phyloP scores from a whole-genome alignment of 331 rosid genomes.

The Cucumis variabilis region DNA sequence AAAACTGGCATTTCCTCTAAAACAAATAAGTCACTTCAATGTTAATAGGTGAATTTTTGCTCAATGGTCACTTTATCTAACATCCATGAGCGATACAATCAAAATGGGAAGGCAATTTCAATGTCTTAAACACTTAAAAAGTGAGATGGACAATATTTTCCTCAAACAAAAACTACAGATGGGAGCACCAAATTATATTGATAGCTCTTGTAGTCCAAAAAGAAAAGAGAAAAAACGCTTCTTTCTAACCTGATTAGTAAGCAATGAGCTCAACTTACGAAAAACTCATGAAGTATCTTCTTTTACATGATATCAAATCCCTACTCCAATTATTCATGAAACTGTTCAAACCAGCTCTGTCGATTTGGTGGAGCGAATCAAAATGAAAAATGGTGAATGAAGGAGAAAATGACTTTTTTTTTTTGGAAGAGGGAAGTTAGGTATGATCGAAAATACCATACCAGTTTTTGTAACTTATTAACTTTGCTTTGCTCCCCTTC shows the following conservation, averaged over 20 bases:
- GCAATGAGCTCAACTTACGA: neutral
- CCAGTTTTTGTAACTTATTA: too few species aligned
- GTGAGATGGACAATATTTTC: slow-evolving; percentile 52
- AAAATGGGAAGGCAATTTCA: slow-evolving; percentile 40
- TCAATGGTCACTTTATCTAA: slow-evolving; percentile 38
- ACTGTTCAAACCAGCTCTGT: neutral
- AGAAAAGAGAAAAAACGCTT: neutral
- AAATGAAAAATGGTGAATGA: neutral
- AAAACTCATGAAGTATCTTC: neutral
- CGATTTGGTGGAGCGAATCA: neutral
- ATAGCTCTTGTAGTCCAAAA: neutral
- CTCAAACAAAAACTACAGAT: slow-evolving; percentile 57
- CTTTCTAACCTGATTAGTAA: neutral
- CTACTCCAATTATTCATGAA: neutral
- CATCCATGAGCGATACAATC: slow-evolving; percentile 48
- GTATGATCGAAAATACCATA: too few species aligned
- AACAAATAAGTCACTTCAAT: neutral
- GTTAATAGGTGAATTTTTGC: neutral
- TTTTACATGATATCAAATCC: neutral
- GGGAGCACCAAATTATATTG: slow-evolving; percentile 41
- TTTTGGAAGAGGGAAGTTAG: too few species aligned
- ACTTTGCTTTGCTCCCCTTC: too few species aligned
- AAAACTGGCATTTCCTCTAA: neutral
- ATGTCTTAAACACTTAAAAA: slow-evolving; percentile 44
- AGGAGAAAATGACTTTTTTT: too few species aligned